Base-by-base conservation (phyloP, 2,329 filamentous ascomycete species). In the Beauveria medogensis region DNA sequence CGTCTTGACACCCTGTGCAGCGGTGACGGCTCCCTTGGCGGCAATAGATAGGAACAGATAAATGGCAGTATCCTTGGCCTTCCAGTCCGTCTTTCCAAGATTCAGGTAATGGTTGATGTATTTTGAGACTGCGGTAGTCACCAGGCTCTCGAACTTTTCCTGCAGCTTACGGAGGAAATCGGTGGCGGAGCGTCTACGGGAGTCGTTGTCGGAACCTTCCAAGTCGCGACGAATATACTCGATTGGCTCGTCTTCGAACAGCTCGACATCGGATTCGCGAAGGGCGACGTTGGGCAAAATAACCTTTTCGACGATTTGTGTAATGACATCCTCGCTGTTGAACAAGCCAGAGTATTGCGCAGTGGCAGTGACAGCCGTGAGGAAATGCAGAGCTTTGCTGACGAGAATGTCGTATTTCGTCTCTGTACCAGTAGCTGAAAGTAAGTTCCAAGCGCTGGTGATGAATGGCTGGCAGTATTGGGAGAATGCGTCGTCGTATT, bases 191-290 rank as follows among this genome's bases (percentile, higher is more conserved):
- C 94, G 84, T 66, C 94, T 83, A 69, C 94, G 83, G 1, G 94
- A 99, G 72, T 97, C 94, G 59, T 89, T 95, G 74, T 99, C 94
- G 2, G 94, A 97, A 7, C 94, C 94, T 73, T 99, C 94, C 53
- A 99, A 80, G 73, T 99, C 94, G 69, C 92, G 85, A 64, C 94
- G 85, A 70, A 99, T 99, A 71, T 96, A 99, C 74, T 99, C 94
- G 66, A 99, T 99, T 0, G 94, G 94, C 77, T 99, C 95, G 71
- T 99, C 95, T 72, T 99, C 94, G 68, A 99, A 97, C 66, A 96
- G 82, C 73, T 99, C 94, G 59, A 96, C 83, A 66, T 99, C 95
- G 0, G 92, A 94, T 69, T 97, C 94, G 66, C 95, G 86, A 63
- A 99, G 78, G 18, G 89, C 89, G 62, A 99, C 85, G 69, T 99